Percentiles rank a stretch among this genome's conserved stretches.
Conservation (phyloP, 2,329 filamentous ascomycete species). For the Ophiosphaerella herpotricha region DNA sequence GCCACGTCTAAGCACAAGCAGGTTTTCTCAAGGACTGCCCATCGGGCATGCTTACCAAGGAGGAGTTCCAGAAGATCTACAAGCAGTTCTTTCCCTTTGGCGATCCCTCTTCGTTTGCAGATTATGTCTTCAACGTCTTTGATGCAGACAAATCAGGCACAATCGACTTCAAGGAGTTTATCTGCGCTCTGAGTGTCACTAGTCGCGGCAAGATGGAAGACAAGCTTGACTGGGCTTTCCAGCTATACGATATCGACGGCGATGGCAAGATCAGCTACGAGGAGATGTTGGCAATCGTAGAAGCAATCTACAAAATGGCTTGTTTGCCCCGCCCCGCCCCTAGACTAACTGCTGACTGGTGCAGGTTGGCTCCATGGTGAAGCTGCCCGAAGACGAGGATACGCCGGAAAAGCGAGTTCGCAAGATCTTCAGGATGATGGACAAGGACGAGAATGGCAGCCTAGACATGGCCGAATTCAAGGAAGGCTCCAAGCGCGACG, state of each 20-base stretch:
- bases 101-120: constrained; percentile 94
- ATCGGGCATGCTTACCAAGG: constrained; percentile 93
- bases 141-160: constrained; percentile 96
- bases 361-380: constrained; percentile 98
- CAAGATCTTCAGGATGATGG: constrained; percentile 99
- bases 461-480: constrained; percentile 98
- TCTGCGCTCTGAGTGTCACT: constrained; percentile 95
- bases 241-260: constrained; percentile 98
- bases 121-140: constrained; percentile 99
- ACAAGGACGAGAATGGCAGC: constrained; percentile 98
- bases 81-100: constrained; percentile 99
- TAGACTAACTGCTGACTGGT: constrained; percentile 17
- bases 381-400: constrained; percentile 97
- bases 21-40: constrained; percentile 99
- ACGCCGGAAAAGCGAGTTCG: constrained; percentile 96
- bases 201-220: constrained; percentile 99
- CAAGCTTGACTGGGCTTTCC: constrained; percentile 99
- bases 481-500: constrained; percentile 97
- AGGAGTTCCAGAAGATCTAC: constrained; percentile 99
- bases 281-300: constrained; percentile 98
- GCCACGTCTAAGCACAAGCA: constrained; percentile 47
- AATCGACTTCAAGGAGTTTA: constrained; percentile 99
- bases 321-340: not conserved
- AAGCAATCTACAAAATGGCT: constrained; percentile 99
- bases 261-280: constrained; percentile 99